A percentile compares a stretch with the other conserved stretches of the same genome.
phyloP scores from a whole-genome alignment of 352 stramenopile genomes.

The Plasmopara halstedii region DNA sequence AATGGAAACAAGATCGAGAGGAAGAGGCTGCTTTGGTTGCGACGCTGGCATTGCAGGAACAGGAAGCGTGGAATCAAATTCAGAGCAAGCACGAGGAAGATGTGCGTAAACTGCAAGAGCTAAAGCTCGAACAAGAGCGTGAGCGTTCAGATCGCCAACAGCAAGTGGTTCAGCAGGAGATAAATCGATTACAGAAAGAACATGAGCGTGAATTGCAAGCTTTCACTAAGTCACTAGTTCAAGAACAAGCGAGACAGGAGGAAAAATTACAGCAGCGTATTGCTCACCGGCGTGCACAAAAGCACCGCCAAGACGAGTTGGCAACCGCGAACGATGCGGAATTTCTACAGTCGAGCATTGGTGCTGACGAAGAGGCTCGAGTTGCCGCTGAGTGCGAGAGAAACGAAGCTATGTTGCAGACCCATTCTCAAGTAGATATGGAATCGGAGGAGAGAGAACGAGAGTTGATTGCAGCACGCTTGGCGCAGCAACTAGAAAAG shows the following conservation, averaged over 20 bases:
- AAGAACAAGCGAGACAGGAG: slow-evolving; percentile 57
- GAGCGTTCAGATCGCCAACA: slow-evolving; percentile 23
- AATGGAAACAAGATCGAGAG: slow-evolving; percentile 27
- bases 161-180: slow-evolving; percentile 41
- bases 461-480: slow-evolving; percentile 19
- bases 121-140: slow-evolving; percentile 32
- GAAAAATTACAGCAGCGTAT: slow-evolving; percentile 62
- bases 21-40: slow-evolving; percentile 19
- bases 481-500: slow-evolving; percentile 37
- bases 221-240: slow-evolving; percentile 35
- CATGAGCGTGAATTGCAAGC: slow-evolving; percentile 47
- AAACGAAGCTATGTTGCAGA: slow-evolving; percentile 11
- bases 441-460: slow-evolving; percentile 27
- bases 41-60: slow-evolving; percentile 25
- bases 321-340: slow-evolving; percentile 7
- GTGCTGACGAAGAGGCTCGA: slow-evolving; percentile 9
- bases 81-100: slow-evolving; percentile 36
- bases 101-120: slow-evolving; percentile 21
- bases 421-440: slow-evolving; percentile 19
- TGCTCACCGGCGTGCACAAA: slow-evolving; percentile 35
- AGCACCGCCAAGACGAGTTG: slow-evolving; percentile 35
- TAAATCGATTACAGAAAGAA: slow-evolving; percentile 42
- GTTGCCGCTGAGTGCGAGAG: slow-evolving; percentile 12
- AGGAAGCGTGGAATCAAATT: slow-evolving; percentile 25
- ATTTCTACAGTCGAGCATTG: slow-evolving; percentile 1